Percentiles rank a stretch among this genome's conserved stretches.
phyloP scores from a whole-genome alignment of 2,329 filamentous ascomycete species.

The Aquanectria penicillioides region DNA sequence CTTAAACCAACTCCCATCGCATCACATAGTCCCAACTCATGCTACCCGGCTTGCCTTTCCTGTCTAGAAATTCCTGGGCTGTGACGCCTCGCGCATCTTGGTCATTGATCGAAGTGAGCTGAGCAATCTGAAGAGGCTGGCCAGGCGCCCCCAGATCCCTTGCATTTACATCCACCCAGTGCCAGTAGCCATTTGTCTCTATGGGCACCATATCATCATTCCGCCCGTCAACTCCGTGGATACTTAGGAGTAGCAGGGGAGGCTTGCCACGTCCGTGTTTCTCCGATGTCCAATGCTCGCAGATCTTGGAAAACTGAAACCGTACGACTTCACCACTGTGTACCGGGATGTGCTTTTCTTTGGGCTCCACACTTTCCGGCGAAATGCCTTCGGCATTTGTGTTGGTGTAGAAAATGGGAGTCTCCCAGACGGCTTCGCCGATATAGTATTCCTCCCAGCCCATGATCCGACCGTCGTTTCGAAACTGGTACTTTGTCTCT shows the following conservation, averaged over 20 bases:
- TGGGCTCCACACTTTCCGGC: slow-evolving; percentile 68
- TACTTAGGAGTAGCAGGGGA: slow-evolving; percentile 75
- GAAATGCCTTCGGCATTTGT: slow-evolving; percentile 62
- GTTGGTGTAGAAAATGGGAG: slow-evolving; percentile 57
- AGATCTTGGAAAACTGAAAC: slow-evolving; percentile 84
- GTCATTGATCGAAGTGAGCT: slow-evolving; percentile 63
- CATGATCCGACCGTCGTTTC: slow-evolving; percentile 73
- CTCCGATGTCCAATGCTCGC: slow-evolving; percentile 84
- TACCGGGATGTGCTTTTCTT: slow-evolving; percentile 64
- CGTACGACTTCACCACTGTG: slow-evolving; percentile 67
- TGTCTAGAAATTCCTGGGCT: slow-evolving; percentile 56
- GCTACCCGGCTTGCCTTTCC: slow-evolving; percentile 54
- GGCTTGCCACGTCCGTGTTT: slow-evolving; percentile 72
- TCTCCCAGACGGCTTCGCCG: slow-evolving; percentile 64
- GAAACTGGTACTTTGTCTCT: slow-evolving; percentile 76
- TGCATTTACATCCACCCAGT: slow-evolving; percentile 80
- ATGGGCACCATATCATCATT: slow-evolving; percentile 77
- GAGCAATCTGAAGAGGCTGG: slow-evolving; percentile 72
- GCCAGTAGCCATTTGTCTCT: slow-evolving; percentile 80
- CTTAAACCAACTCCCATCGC: slow-evolving; percentile 61
- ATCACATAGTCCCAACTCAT: slow-evolving; percentile 58
- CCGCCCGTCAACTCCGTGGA: slow-evolving; percentile 73
- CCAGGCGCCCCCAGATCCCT: slow-evolving; percentile 74
- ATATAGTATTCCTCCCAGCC: slow-evolving; percentile 86
- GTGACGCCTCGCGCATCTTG: slow-evolving; percentile 60